Percentiles rank a stretch among this genome's conserved stretches.
Evolutionary conservation across 2,329 filamentous ascomycete species (phyloP).

Genomic region (Penicillium hordei): DNA sequence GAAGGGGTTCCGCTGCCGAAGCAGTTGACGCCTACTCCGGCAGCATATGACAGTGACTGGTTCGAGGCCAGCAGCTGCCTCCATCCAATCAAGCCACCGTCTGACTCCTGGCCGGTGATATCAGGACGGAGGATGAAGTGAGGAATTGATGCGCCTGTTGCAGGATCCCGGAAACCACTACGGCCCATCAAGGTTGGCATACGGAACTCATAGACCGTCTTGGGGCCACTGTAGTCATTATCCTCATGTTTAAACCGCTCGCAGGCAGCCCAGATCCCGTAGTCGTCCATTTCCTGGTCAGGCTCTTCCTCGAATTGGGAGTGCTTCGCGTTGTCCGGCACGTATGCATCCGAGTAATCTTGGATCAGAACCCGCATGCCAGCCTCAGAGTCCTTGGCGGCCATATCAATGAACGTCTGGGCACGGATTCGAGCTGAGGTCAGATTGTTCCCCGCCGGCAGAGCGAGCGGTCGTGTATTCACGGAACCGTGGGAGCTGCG

Average conservation of each 20-base stretch:
- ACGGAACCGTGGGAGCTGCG: constrained; percentile 46
- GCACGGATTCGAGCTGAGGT: constrained; percentile 47
- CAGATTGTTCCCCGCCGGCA: constrained; percentile 46
- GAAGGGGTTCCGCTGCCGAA: constrained; percentile 29
- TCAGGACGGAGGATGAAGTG: constrained; percentile 45
- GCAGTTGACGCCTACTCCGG: constrained; percentile 35
- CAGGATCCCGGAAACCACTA: constrained; percentile 27
- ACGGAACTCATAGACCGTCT: constrained; percentile 42
- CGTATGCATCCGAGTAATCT: constrained; percentile 42
- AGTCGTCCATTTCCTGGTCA: constrained; percentile 37
- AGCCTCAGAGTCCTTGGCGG: constrained; percentile 41
- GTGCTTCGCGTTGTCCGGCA: constrained; percentile 36
- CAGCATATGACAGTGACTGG: constrained; percentile 40
- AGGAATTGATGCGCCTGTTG: constrained; percentile 36
- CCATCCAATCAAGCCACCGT: constrained; percentile 48
- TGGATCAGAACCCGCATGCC: constrained; percentile 44
- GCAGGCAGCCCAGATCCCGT: constrained; percentile 29
- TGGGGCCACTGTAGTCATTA: constrained; percentile 29
- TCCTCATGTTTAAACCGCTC: constrained; percentile 26
- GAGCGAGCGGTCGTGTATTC: constrained; percentile 40
- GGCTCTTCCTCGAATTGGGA: constrained; percentile 32
- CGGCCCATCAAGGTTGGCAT: constrained; percentile 47
- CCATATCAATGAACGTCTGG: constrained; percentile 47
- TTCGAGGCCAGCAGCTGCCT: constrained; percentile 45
- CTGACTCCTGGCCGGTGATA: constrained; percentile 42